A percentile compares a stretch with the other conserved stretches of the same genome.
phyloP scores from a whole-genome alignment of 495 filamentous ascomycete genomes.

The Cercophora sp. region DNA sequence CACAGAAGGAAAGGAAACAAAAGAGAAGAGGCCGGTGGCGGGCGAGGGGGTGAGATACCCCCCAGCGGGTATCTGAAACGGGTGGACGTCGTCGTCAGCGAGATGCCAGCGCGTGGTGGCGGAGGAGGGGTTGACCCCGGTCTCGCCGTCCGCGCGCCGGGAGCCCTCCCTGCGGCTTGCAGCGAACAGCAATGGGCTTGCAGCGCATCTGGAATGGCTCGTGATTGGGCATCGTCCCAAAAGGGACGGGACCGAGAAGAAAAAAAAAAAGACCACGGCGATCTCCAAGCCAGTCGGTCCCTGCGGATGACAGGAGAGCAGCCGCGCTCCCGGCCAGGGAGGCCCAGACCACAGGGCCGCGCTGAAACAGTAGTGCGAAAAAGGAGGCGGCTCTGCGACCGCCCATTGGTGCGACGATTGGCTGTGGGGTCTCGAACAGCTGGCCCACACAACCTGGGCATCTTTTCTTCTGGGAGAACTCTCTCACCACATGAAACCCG shows the following conservation, averaged over 20 bases:
- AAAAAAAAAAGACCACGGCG: too few relatives aligned
- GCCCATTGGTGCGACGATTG: constrained; percentile 1
- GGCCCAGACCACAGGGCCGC: neutral
- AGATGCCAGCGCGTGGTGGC: constrained; percentile 8
- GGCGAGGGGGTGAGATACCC: neutral
- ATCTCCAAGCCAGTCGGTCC: neutral
- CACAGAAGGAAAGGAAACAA: constrained; percentile 12
- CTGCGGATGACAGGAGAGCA: neutral
- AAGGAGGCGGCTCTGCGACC: neutral
- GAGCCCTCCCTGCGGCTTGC: constrained; percentile 3
- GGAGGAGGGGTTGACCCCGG: constrained; percentile 7
- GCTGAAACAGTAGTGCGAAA: constrained; percentile 29
- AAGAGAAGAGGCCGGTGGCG: constrained; percentile 5
- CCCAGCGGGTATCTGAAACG: constrained; percentile 36
- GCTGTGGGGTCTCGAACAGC: neutral
- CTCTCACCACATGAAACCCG: constrained; percentile 15
- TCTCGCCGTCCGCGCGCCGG: too few relatives aligned
- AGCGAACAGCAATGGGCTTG: too few relatives aligned
- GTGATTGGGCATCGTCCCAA: too few relatives aligned
- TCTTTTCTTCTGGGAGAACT: constrained; percentile 1
- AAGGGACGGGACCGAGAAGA: too few relatives aligned
- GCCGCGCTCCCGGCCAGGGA: constrained; percentile 1
- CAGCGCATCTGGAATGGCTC: neutral
- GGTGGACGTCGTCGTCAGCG: constrained; percentile 9
- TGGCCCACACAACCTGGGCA: neutral